Conservation (phyloP, 805 yeast genomes). For the Kodamaea fukazawae region DNA sequence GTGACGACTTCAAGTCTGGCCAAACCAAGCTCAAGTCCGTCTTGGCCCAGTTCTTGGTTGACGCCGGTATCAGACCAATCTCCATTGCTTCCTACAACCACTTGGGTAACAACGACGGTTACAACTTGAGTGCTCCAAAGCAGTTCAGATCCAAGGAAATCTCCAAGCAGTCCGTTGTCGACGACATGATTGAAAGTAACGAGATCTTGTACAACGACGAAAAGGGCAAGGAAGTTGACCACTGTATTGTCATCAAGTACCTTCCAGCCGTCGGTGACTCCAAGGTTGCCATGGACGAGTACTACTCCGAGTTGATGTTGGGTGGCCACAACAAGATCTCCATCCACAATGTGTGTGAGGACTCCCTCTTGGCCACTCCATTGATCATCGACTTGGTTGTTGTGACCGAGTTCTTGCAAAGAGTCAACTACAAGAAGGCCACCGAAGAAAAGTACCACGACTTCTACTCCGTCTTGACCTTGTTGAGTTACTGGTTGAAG, state of each 20-base stretch:
- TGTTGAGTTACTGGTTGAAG: conserved; percentile 92
- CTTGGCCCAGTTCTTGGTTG: conserved; percentile 91
- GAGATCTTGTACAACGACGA: conserved; percentile 79
- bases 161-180: conserved; percentile 88
- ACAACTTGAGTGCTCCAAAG: conserved; percentile 82
- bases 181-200: conserved; percentile 89
- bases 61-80: conserved; percentile 93
- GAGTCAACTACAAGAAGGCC: conserved; percentile 73
- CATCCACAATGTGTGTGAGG: conserved; percentile 95
- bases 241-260: conserved; percentile 92
- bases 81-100: conserved; percentile 96
- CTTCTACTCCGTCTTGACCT: conserved; percentile 81
- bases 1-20: conserved; percentile 96
- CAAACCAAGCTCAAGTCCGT: conserved; percentile 97
- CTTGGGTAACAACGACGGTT: conserved; percentile 95
- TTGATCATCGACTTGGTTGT: conserved; percentile 87
- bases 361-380: conserved; percentile 91
- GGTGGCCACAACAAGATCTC: conserved; percentile 96
- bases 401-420: conserved; percentile 83
- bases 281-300: conserved; percentile 98
- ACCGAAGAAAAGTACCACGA: conserved; percentile 51
- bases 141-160: conserved; percentile 96
- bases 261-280: conserved; percentile 93
- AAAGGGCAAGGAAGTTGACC: conserved; percentile 77
- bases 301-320: conserved; percentile 92